Base-by-base conservation (phyloP, 306 rosid genomes). In the Ormosia semicastrata region DNA sequence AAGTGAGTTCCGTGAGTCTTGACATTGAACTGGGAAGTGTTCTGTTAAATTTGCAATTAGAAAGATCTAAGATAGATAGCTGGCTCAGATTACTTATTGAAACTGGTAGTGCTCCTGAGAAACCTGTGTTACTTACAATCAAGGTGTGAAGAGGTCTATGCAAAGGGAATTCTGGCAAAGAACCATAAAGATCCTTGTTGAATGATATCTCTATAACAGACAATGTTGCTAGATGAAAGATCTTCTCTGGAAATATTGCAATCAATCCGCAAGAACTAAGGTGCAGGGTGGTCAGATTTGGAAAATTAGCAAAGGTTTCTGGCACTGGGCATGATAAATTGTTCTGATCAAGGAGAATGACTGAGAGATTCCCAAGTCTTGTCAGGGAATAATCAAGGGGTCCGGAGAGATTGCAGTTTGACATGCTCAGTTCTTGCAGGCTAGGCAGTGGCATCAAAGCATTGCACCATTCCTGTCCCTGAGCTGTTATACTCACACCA, bases 401-500 rank as follows among this genome's bases (percentile, higher is more conserved):
- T 40, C 88, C 87, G 0, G 77, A 78, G 15, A 89, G 88, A 56
- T 33, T 11, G 80, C 88, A 84, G 32, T 3, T 0, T n/a, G 78
- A 36, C 86, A 89, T 74, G 67, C 88, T 86, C 71, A 87, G 37
- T n/a, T 79, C 87, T 24, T 65, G 60, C 1, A 87, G 75, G 14
- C 46, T 58, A 40, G n/a, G 66, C 15, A 86, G 7, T 1, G 1
- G 57, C 32, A 79, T 71, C 43, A 88, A 15, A 5, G 84, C 82
- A 10, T 60, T 39, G 37, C 91, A 5, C 98, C 98, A 90, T n/a
- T 85, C 73, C 2, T 73, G 17, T 30, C 90, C 90, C n/a, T 1
- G 14, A 2, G 81, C 85, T 33, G 89, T 57, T 77, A 90, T 73
- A 6, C 6, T 32, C 0, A 86, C 73, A 67, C 91, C 88, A 85